Evolutionary conservation across 306 rosid species (phyloP), one percentile per base, ranked within the genome.

Genomic region (Hippophae rhamnoides): DNA sequence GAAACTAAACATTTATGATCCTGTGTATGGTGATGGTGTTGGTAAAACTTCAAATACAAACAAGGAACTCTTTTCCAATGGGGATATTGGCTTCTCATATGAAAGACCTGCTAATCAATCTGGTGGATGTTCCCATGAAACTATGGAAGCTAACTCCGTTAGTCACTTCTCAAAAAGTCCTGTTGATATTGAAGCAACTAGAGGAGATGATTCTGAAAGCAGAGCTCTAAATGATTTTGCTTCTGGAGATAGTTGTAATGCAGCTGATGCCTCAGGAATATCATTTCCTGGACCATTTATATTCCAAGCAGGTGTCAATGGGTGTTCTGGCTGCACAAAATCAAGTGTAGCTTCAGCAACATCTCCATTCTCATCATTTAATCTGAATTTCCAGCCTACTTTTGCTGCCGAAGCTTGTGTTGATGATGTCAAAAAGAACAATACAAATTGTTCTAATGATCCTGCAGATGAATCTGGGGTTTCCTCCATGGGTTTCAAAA

Each of bases 1-100:
- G 58, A 85, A 83, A 61, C 75, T 88, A 69, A 81, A 81, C 65
- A 81, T 88, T 43, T 66, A 77, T 68, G 68, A 66, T 69, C 73
- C 77, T 8, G 79, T 71, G 63, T 68, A 64, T 42, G 67, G 25
- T 52, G 57, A 49, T 14, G 73, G 59, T 49, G 72, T 18, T 56
- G 60, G 38, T 70, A 12, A 58, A n/a, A 23, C 55, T 57, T 41
- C 66, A 53, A 47, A 49, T 59, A 66, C 47, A 12, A 47, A 62
- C 7, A 53, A n/a, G 14, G 75, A 71, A 48, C 63, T 65, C 3
- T 45, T 13, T 71, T 72, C 57, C 61, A 69, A 61, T 69, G 57
- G 65, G 60, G 67, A 60, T 41, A 13, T 45, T 54, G 71, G 66
- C 38, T 49, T 46, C 46, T 79, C 69, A 66, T 67, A 65, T 58